Conservation (phyloP, 73 alveolate genomes). For the Tetrahymena elliotti region DNA sequence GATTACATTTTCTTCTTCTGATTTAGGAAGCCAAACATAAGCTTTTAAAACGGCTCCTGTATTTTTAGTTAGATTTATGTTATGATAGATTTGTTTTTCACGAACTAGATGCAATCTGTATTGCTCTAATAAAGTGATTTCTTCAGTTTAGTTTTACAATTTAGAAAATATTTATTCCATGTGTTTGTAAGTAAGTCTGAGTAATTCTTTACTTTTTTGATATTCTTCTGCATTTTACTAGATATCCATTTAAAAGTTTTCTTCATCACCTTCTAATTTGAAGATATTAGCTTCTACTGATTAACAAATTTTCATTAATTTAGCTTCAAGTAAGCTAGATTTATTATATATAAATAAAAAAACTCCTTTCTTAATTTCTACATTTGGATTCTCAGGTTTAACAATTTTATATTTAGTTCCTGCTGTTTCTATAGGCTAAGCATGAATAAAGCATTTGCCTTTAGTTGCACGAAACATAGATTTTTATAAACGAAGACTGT, state of each 20-base stretch:
- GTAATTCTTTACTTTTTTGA: background rate
- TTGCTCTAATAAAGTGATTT: conserved; percentile 61
- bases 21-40: conserved; percentile 37
- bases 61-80: conserved; percentile 67
- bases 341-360: background rate
- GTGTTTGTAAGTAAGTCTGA: conserved; percentile 27
- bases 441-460: background rate
- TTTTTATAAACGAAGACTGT: background rate
- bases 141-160: conserved; percentile 85
- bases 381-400: background rate
- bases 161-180: conserved; percentile 77
- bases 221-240: background rate
- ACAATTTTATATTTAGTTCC: background rate
- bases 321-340: background rate
- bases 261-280: background rate
- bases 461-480: background rate
- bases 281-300: background rate
- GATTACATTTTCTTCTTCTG: conserved; percentile 40
- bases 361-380: background rate
- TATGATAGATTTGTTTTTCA: conserved; percentile 46
- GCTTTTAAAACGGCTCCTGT: conserved; percentile 73
- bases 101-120: conserved; percentile 20
- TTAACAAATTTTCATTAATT: background rate
- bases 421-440: background rate
- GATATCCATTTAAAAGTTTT: background rate